phyloP scores from a whole-genome alignment of 192 early-diverging fungal genomes.

The Backusella westeae region DNA sequence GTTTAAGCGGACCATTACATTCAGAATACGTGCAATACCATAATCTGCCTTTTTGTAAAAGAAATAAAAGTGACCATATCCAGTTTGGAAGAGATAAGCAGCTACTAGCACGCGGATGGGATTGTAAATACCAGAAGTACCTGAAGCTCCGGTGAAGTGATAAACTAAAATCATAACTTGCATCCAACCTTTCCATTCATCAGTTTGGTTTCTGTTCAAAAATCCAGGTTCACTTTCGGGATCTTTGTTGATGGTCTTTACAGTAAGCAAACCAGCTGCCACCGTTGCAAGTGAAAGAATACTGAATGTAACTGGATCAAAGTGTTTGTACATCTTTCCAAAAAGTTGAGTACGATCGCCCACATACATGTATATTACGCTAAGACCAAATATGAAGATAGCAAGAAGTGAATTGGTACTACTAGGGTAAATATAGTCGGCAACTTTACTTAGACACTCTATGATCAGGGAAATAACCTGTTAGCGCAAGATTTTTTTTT shows the following conservation, averaged over 20 bases:
- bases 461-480: neutral
- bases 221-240: conserved; percentile 47
- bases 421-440: conserved; percentile 27
- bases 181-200: conserved; percentile 92
- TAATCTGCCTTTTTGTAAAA: conserved; percentile 72
- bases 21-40: conserved; percentile 58
- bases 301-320: conserved; percentile 42
- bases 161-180: conserved; percentile 70
- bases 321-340: conserved; percentile 66
- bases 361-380: conserved; percentile 60
- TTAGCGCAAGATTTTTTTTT: neutral
- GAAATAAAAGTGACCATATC: conserved; percentile 76
- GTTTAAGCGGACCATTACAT: conserved; percentile 65
- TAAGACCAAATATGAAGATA: conserved; percentile 48
- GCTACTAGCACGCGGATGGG: conserved; percentile 72
- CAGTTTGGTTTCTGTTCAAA: conserved; percentile 73
- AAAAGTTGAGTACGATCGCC: conserved; percentile 70
- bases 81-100: conserved; percentile 80
- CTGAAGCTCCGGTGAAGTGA: conserved; percentile 69
- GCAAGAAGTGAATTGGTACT: conserved; percentile 40
- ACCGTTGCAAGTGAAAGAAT: conserved; percentile 42
- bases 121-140: conserved; percentile 64
- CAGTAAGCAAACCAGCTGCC: conserved; percentile 44
- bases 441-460: neutral
- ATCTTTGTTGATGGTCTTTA: conserved; percentile 42